A percentile compares a stretch with the other conserved stretches of the same genome.
phyloP scores from a whole-genome alignment of 176 grass and related monocot genomes.

The Themeda triandra region DNA sequence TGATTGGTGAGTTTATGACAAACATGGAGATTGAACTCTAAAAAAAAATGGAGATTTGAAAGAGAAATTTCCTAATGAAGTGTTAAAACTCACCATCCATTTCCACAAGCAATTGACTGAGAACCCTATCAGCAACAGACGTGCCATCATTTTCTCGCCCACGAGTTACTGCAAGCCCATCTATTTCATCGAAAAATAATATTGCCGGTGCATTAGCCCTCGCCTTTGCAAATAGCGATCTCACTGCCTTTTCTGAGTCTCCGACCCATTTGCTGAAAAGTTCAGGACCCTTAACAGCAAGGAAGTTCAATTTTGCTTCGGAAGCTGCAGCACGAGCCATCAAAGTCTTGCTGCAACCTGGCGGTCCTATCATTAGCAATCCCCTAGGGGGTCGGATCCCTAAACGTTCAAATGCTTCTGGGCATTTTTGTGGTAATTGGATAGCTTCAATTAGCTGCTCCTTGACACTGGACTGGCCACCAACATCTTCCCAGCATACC shows the following conservation, averaged over 20 bases:
- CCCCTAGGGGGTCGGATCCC: constrained; percentile 68
- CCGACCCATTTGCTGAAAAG: constrained; percentile 99
- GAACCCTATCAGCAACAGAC: constrained; percentile 77
- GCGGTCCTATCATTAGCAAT: constrained; percentile 89
- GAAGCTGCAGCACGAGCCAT: constrained; percentile 95
- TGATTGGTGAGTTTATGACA: not conserved
- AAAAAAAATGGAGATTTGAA: not conserved
- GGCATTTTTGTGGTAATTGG: constrained; percentile 67
- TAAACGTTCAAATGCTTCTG: constrained; percentile 61
- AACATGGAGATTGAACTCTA: not conserved
- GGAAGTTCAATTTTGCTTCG: constrained; percentile 90
- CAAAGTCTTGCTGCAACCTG: constrained; percentile 95
- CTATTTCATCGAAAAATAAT: constrained; percentile 98
- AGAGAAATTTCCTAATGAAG: not conserved
- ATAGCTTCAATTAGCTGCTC: constrained; percentile 83
- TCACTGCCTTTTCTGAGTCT: constrained; percentile 95
- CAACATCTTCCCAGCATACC: constrained; percentile 86
- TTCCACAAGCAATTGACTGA: constrained; percentile 86
- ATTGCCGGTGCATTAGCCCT: constrained; percentile 84
- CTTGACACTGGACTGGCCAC: constrained; percentile 79
- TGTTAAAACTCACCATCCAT: constrained; percentile 78
- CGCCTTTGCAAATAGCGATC: constrained; percentile 74
- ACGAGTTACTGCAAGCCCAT: constrained; percentile 83
- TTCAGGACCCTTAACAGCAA: constrained; percentile 94
- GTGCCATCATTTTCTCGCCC: constrained; percentile 62